These are phyloP conservation scores for Leptographium procerum DNA, from an alignment of 2,329 filamentous ascomycete species.

Conservation along the genomic window DNA sequence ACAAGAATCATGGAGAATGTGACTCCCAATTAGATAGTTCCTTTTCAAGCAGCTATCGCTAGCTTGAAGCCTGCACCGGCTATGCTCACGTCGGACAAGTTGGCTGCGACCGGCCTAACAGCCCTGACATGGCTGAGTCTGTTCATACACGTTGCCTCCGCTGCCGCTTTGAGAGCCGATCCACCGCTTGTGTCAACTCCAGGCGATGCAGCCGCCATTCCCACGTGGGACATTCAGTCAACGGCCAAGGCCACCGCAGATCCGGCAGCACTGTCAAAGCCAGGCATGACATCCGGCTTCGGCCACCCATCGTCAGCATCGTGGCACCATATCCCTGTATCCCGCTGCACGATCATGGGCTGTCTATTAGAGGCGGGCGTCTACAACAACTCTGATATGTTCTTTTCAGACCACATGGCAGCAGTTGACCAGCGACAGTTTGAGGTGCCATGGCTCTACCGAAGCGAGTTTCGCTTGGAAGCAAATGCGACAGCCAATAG, in stretches of 20 bases:
- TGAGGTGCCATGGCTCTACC: conserved; percentile 45
- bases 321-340: conserved; percentile 37
- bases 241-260: conserved; percentile 23
- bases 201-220: conserved; percentile 23
- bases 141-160: neutral
- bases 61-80: no score
- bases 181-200: neutral
- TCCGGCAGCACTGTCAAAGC: conserved; percentile 26
- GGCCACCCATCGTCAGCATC: neutral
- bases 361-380: conserved; percentile 40
- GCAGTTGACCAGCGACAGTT: conserved; percentile 34
- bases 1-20: no score
- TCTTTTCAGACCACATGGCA: conserved; percentile 38
- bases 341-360: conserved; percentile 44
- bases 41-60: no score
- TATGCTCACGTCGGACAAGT: no score
- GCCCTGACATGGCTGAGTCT: neutral
- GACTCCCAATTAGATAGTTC: no score
- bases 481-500: conserved; percentile 14
- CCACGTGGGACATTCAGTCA: conserved; percentile 39
- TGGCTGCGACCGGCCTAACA: neutral
- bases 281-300: conserved; percentile 19
- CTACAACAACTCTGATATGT: conserved; percentile 41
- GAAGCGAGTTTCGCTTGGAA: conserved; percentile 35
- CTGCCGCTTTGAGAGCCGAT: neutral